phyloP scores from a whole-genome alignment of 345 rosid species.

The Carallia pectinifolia region DNA sequence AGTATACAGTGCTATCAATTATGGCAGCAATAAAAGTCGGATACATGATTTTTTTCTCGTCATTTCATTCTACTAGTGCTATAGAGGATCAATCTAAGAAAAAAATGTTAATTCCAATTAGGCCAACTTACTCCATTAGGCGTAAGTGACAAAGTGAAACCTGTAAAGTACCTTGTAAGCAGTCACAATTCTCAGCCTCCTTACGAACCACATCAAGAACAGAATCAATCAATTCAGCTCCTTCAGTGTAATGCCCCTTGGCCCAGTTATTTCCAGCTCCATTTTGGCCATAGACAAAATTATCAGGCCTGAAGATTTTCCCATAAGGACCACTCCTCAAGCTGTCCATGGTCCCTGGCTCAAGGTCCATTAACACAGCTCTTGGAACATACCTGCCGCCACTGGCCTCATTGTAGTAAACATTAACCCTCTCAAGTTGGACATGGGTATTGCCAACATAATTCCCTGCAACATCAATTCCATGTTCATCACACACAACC shows the following conservation, averaged over 20 bases:
- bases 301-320: conserved; percentile 61
- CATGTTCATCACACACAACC: conserved; percentile 59
- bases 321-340: conserved; percentile 53
- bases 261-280: conserved; percentile 73
- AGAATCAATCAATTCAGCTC: conserved; percentile 58
- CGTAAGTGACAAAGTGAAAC: no score
- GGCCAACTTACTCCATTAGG: no score
- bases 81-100: no score
- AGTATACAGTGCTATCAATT: background rate
- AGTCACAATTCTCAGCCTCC: conserved; percentile 63
- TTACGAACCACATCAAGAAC: conserved; percentile 59
- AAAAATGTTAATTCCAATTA: no score
- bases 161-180: conserved; percentile 47
- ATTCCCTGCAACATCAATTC: conserved; percentile 45
- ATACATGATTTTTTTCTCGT: no score
- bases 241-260: conserved; percentile 64
- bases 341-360: conserved; percentile 67
- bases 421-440: conserved; percentile 59
- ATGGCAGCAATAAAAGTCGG: background rate
- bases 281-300: conserved; percentile 57
- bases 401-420: conserved; percentile 58
- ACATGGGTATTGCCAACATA: conserved; percentile 42
- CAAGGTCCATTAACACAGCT: conserved; percentile 56
- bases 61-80: no score
- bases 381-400: conserved; percentile 58